Percentiles rank a stretch among this genome's conserved stretches.
Conservation (phyloP, 148 eudicot genomes). For the Camellia sinensis region DNA sequence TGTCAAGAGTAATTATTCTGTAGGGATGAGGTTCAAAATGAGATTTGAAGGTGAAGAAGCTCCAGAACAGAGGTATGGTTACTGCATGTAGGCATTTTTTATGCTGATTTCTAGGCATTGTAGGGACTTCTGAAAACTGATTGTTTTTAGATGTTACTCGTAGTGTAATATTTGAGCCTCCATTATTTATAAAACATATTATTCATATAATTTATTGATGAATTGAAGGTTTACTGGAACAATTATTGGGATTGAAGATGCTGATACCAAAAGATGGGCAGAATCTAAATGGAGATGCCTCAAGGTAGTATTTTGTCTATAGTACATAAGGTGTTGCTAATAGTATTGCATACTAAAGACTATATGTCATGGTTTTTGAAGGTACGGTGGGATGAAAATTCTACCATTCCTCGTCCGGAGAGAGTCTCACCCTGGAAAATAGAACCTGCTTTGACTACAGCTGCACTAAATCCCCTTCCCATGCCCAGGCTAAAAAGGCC, state of each 20-base stretch:
- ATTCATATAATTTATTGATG: neutral
- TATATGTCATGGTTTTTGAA: conserved; percentile 18
- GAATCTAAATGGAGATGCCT: conserved; percentile 93
- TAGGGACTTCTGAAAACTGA: too few relatives aligned
- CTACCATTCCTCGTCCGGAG: conserved; percentile 86
- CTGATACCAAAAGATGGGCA: conserved; percentile 71
- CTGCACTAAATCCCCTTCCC: conserved; percentile 76
- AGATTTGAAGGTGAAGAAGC: conserved; percentile 99
- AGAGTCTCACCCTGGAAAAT: conserved; percentile 95
- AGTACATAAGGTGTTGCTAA: neutral
- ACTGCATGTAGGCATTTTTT: too few relatives aligned
- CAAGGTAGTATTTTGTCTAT: conserved; percentile 48
- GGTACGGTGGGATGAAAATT: conserved; percentile 99
- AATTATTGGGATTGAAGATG: conserved; percentile 84
- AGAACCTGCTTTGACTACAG: conserved; percentile 79
- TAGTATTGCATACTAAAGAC: neutral
- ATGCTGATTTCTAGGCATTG: too few relatives aligned
- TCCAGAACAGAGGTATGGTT: conserved; percentile 85
- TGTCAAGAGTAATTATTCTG: conserved; percentile 62
- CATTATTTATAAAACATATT: neutral
- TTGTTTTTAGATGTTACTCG: too few relatives aligned
- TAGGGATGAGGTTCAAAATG: conserved; percentile 99
- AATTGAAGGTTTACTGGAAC: conserved; percentile 87
- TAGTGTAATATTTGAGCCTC: neutral
- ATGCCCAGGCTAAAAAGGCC: conserved; percentile 78